phyloP scores from a whole-genome alignment of 2,329 filamentous ascomycete species.

The Rhynchosporium agropyri region DNA sequence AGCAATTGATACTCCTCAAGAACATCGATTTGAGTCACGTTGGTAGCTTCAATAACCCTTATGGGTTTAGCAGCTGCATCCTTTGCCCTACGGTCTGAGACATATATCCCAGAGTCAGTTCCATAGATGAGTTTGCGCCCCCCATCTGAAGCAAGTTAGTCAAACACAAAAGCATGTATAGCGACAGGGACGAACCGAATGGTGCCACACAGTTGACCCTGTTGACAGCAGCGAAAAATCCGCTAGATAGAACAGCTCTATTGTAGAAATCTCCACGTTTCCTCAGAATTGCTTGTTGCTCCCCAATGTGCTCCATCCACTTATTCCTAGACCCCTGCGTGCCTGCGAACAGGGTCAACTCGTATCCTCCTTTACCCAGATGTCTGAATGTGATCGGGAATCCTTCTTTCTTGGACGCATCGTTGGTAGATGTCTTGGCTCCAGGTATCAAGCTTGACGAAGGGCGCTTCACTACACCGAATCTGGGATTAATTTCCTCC shows the following conservation, averaged over 20 bases:
- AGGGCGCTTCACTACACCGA: constrained; percentile 80
- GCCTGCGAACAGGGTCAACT: constrained; percentile 83
- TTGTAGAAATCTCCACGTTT: constrained; percentile 92
- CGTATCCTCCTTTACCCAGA: constrained; percentile 93
- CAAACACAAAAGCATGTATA: constrained; percentile 27
- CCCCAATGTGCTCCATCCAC: constrained; percentile 95
- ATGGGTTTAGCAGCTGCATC: constrained; percentile 73
- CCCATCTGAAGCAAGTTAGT: constrained; percentile 63
- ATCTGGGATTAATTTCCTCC: constrained; percentile 87
- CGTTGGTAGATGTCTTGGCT: constrained; percentile 53
- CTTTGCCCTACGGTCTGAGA: constrained; percentile 88
- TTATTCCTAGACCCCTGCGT: constrained; percentile 88
- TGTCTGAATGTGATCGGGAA: constrained; percentile 97
- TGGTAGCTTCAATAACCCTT: constrained; percentile 81
- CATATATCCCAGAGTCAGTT: constrained; percentile 90
- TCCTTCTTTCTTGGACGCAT: constrained; percentile 69
- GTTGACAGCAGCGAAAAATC: constrained; percentile 68
- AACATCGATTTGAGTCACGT: constrained; percentile 93
- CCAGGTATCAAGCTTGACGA: constrained; percentile 80
- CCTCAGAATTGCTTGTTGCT: constrained; percentile 83
- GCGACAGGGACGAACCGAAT: constrained; percentile 63
- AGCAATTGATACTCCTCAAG: constrained; percentile 93
- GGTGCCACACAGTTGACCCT: constrained; percentile 94
- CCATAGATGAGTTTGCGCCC: constrained; percentile 93
- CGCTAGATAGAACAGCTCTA: constrained; percentile 61